These are phyloP conservation scores for Asterella californica DNA, from an alignment of 225 moss, liverwort and hornwort genomes.

Conservation along the genomic window DNA sequence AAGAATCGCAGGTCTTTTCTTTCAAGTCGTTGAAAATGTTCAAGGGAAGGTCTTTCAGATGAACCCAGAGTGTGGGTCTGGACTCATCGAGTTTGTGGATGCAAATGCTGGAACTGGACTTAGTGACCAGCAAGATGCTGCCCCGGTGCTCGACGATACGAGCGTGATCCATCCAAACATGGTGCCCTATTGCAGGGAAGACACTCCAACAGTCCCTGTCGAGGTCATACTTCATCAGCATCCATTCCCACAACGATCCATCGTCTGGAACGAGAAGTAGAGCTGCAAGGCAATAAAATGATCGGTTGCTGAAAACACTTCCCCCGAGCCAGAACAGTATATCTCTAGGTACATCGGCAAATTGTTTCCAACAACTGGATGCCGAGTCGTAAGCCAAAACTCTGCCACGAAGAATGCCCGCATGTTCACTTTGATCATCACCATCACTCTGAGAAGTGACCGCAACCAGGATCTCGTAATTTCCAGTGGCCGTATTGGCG, in stretches of 20 bases:
- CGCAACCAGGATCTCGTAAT: constrained; percentile 34
- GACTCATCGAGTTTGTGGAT: constrained; percentile 15
- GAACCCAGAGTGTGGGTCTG: constrained; percentile 1
- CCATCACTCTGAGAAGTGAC: not conserved
- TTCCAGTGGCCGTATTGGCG: constrained; percentile 21
- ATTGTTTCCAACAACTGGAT: constrained; percentile 28
- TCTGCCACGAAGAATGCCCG: constrained; percentile 6
- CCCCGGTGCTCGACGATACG: constrained; percentile 31
- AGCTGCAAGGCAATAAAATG: constrained; percentile 33
- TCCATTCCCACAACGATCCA: constrained; percentile 29
- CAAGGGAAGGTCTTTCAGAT: constrained; percentile 10
- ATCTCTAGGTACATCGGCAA: constrained; percentile 28
- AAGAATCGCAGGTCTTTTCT: not conserved
- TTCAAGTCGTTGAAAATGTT: constrained; percentile 3
- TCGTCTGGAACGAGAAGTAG: constrained; percentile 24
- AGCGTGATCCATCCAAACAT: constrained; percentile 30
- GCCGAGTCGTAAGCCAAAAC: constrained; percentile 32
- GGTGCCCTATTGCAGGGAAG: constrained; percentile 19
- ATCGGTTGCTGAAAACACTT: constrained; percentile 28
- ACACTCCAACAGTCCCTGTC: constrained; percentile 35
- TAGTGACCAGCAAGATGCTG: constrained; percentile 29
- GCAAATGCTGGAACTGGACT: constrained; percentile 1
- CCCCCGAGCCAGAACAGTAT: constrained; percentile 33
- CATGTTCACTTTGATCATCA: not conserved
- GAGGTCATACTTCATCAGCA: constrained; percentile 36